A percentile compares a stretch with the other conserved stretches of the same genome.
Evolutionary conservation across 1,139 yeast genomes (phyloP).

Genomic region (Yamadazyma membranifaciens): DNA sequence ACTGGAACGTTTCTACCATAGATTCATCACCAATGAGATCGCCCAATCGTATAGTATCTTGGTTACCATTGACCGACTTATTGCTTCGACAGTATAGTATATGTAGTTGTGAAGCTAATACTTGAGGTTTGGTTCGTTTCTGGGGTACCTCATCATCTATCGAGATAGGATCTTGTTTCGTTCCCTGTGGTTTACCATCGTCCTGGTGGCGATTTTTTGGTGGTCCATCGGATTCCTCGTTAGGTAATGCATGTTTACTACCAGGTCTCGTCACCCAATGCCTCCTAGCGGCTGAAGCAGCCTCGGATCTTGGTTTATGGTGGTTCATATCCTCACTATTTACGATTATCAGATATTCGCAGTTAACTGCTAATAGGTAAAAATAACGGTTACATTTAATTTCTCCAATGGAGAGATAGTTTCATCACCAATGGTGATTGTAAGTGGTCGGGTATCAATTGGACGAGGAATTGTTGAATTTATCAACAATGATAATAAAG

Average conservation of each 20-base stretch:
- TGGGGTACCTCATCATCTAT: background rate
- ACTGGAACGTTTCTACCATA: slow-evolving; percentile 43
- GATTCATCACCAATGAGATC: slow-evolving; percentile 31
- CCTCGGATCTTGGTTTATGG: slow-evolving; percentile 11
- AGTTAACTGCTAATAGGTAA: background rate
- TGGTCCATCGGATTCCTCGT: too few species aligned
- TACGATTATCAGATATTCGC: background rate
- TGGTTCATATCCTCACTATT: background rate
- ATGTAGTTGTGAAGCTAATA: slow-evolving; percentile 21
- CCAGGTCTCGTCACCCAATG: slow-evolving; percentile 20
- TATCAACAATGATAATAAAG: slow-evolving; percentile 39
- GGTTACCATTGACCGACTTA: slow-evolving; percentile 17
- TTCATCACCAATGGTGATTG: slow-evolving; percentile 41
- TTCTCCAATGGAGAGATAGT: slow-evolving; percentile 38
- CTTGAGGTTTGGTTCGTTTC: background rate
- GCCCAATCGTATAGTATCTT: slow-evolving; percentile 24
- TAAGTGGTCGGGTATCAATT: slow-evolving; percentile 29
- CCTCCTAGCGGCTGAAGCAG: slow-evolving; percentile 23
- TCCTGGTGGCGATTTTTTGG: too few species aligned
- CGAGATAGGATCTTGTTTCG: too few species aligned
- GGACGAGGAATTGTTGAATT: slow-evolving; percentile 30
- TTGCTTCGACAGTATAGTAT: slow-evolving; percentile 28
- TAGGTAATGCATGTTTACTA: too few species aligned
- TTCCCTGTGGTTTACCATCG: background rate
- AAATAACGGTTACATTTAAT: slow-evolving; percentile 32